Percentiles rank a stretch among this genome's conserved stretches.
These are phyloP conservation scores for Phaeosphaeriaceae sp. DNA, from an alignment of 2,329 filamentous ascomycete species.

Conservation along the genomic window DNA sequence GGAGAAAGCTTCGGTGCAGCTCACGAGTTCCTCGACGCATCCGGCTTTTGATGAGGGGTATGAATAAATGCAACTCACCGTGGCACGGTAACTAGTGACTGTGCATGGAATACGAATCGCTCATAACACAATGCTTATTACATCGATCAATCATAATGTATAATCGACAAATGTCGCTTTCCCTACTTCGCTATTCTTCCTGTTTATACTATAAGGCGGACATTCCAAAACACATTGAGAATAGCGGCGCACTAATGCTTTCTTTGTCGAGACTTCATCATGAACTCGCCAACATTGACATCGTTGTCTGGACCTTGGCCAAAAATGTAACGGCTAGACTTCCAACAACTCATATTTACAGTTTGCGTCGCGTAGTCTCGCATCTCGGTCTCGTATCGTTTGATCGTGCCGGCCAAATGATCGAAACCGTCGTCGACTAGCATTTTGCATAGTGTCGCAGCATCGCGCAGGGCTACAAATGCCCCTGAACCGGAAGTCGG, in stretches of 20 bases:
- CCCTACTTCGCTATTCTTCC: no score
- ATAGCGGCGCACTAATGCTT: not conserved
- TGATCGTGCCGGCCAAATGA: not conserved
- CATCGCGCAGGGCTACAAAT: not conserved
- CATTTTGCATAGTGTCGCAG: not conserved
- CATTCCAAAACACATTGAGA: no score
- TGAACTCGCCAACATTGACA: not conserved
- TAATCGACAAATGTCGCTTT: no score
- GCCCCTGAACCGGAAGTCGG: not conserved
- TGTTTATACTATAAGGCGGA: no score
- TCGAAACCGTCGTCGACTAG: not conserved
- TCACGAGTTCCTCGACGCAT: no score
- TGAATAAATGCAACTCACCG: no score
- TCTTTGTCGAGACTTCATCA: not conserved
- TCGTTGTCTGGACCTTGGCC: not conserved
- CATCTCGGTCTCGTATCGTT: not conserved
- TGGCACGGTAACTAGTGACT: no score
- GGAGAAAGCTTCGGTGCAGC: no score
- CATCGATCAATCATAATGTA: no score
- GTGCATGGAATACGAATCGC: no score
- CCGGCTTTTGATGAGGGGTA: no score
- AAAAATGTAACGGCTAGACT: not conserved
- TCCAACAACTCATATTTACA: not conserved
- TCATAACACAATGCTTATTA: no score
- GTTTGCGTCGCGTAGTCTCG: not conserved